Conservation (phyloP, 2,329 filamentous ascomycete genomes). For the Penicillium sclerotiorum region DNA sequence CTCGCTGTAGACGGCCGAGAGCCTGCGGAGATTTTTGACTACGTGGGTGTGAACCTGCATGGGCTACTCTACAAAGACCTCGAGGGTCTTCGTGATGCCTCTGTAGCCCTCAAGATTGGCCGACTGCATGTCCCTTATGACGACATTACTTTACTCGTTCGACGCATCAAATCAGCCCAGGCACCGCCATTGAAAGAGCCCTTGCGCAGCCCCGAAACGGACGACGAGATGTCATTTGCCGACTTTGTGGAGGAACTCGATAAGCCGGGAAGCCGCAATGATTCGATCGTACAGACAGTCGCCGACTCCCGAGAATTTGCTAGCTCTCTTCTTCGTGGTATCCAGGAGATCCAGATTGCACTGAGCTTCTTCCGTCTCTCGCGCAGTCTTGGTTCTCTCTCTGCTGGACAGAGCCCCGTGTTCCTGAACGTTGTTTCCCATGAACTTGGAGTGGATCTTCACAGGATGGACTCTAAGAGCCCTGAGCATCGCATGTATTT, state of each 20-base stretch:
- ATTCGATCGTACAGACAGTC: slow-evolving; percentile 76
- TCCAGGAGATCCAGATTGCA: slow-evolving; percentile 95
- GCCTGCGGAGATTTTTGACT: slow-evolving; percentile 84
- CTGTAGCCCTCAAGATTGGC: slow-evolving; percentile 86
- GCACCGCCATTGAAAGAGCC: slow-evolving; percentile 38
- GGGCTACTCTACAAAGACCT: slow-evolving; percentile 83
- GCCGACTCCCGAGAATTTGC: slow-evolving; percentile 92
- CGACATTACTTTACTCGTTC: slow-evolving; percentile 63
- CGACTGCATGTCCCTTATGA: slow-evolving; percentile 89
- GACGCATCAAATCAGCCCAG: slow-evolving; percentile 37
- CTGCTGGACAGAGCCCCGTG: slow-evolving; percentile 69
- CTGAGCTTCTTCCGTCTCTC: slow-evolving; percentile 88
- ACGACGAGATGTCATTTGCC: slow-evolving; percentile 65
- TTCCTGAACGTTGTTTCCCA: slow-evolving; percentile 91
- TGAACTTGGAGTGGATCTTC: slow-evolving; percentile 89
- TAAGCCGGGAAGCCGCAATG: slow-evolving; percentile 65
- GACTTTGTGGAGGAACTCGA: slow-evolving; percentile 76
- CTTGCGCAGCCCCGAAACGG: slow-evolving; percentile 45
- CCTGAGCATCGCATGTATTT: slow-evolving; percentile 99
- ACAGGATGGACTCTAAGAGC: slow-evolving; percentile 87
- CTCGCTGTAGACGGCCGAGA: slow-evolving; percentile 86
- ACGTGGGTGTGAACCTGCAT: slow-evolving; percentile 85
- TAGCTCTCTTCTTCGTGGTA: slow-evolving; percentile 83
- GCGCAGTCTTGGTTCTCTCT: slow-evolving; percentile 72
- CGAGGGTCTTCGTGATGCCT: slow-evolving; percentile 86